phyloP scores from a whole-genome alignment of 2,329 filamentous ascomycete genomes.

The Clarireedia homoeocarpa region DNA sequence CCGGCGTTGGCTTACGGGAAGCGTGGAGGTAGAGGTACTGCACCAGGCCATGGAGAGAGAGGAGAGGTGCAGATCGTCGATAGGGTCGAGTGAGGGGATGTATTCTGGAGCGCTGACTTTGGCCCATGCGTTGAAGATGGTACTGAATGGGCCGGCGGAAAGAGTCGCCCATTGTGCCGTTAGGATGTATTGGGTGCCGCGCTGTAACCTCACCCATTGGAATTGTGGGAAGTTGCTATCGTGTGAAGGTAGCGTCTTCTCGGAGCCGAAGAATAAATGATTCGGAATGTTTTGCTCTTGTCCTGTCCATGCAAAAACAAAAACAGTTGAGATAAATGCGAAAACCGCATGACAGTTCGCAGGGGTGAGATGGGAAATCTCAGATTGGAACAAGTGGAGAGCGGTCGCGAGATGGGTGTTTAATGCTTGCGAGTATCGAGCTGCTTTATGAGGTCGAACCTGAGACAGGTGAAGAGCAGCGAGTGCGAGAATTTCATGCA shows the following conservation, averaged over 20 bases:
- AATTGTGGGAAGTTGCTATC: constrained; percentile 16
- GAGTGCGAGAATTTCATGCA: constrained; percentile 31
- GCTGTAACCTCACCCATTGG: constrained; percentile 28
- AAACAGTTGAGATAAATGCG: constrained; percentile 28
- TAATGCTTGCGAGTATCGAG: constrained; percentile 24
- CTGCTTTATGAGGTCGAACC: constrained; percentile 17
- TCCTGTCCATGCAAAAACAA: constrained; percentile 29
- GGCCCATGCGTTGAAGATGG: constrained; percentile 19
- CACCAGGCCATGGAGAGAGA: constrained; percentile 15
- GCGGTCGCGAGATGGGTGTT: constrained; percentile 27
- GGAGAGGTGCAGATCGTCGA: constrained; percentile 16
- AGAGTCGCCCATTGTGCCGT: constrained; percentile 15
- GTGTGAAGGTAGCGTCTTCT: constrained; percentile 10
- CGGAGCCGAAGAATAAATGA: constrained; percentile 30
- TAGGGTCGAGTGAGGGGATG: constrained; percentile 10
- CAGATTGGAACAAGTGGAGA: constrained; percentile 28
- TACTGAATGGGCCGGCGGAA: constrained; percentile 19
- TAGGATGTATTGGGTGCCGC: constrained; percentile 25
- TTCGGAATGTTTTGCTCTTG: constrained; percentile 21
- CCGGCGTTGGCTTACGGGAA: not conserved
- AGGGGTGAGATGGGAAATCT: constrained; percentile 38
- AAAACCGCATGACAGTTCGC: constrained; percentile 29
- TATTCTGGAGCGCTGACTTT: constrained; percentile 13
- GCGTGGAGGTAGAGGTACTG: not conserved
- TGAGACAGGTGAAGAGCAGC: constrained; percentile 32